Conservation (phyloP, 1,284 basidiomycete species). For the Cystobasidium slooffiae region DNA sequence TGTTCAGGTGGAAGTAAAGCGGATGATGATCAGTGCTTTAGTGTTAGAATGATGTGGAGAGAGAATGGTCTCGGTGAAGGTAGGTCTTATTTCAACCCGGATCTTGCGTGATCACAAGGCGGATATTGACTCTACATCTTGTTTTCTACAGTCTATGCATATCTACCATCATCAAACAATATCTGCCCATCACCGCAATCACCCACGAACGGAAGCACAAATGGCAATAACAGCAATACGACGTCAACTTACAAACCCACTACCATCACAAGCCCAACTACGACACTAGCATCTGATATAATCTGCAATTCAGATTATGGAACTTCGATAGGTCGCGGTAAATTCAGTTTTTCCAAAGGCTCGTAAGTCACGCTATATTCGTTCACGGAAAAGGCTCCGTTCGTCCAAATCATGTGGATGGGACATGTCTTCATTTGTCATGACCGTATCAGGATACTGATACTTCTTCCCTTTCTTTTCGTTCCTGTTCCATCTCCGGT, state of each 20-base stretch:
- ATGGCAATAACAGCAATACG: not conserved
- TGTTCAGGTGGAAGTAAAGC: slow-evolving; percentile 43
- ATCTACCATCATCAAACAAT: slow-evolving; percentile 37
- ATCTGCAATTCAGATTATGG: slow-evolving; percentile 36
- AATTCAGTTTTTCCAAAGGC: slow-evolving; percentile 14
- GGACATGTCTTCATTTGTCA: too few species aligned
- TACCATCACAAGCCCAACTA: too few species aligned
- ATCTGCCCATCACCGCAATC: slow-evolving; percentile 22
- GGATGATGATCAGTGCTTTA: slow-evolving; percentile 40
- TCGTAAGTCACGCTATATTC: too few species aligned
- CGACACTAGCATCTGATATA: not conserved
- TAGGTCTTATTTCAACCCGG: too few species aligned
- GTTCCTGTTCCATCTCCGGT: too few species aligned
- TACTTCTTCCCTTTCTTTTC: too few species aligned
- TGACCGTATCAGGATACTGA: too few species aligned
- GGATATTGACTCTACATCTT: too few species aligned
- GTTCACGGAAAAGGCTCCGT: too few species aligned
- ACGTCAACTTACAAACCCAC: too few species aligned
- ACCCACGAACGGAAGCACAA: not conserved
- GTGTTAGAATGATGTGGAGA: slow-evolving; percentile 29
- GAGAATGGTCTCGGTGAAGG: slow-evolving; percentile 46
- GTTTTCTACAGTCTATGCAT: slow-evolving; percentile 48
- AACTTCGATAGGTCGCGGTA: slow-evolving; percentile 29
- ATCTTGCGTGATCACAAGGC: too few species aligned
- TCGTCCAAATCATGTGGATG: too few species aligned